Evolutionary conservation across 75 land plant genomes (phyloP).

Genomic region (Cunninghamia lanceolata): DNA sequence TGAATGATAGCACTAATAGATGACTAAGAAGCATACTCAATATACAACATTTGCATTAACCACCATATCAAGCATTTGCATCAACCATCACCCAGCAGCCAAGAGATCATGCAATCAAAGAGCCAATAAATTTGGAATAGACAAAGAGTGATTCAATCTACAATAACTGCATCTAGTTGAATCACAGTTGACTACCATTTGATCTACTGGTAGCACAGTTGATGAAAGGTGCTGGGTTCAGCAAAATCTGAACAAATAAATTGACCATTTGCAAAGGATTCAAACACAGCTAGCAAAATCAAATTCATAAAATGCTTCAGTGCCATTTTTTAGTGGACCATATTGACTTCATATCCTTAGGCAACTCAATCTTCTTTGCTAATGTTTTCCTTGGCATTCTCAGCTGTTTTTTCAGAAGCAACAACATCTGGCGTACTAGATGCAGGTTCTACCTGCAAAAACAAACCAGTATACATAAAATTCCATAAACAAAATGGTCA

Average conservation of each 20-base stretch:
- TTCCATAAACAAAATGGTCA: background rate
- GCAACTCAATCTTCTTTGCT: conserved; percentile 9
- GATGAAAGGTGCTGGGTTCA: background rate
- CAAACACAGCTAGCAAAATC: background rate
- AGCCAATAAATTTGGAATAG: background rate
- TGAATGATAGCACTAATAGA: background rate
- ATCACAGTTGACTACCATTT: background rate
- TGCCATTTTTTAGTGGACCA: background rate
- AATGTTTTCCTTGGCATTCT: background rate
- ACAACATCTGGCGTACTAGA: background rate
- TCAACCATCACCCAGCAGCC: background rate
- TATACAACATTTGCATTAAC: background rate
- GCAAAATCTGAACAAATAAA: background rate
- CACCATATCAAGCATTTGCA: background rate
- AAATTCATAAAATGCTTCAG: background rate
- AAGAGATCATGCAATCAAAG: background rate
- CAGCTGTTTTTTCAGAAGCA: background rate
- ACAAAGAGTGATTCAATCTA: background rate
- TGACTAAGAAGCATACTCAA: background rate
- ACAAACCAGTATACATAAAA: background rate
- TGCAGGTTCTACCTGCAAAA: conserved; percentile 7
- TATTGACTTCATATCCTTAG: conserved; percentile 5
- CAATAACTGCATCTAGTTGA: background rate
- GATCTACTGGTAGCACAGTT: background rate
- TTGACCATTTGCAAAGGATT: background rate